A percentile compares a stretch with the other conserved stretches of the same genome.
These are phyloP conservation scores for Pestalotiopsis sp. DNA, from an alignment of 2,329 filamentous ascomycete species.

Conservation along the genomic window DNA sequence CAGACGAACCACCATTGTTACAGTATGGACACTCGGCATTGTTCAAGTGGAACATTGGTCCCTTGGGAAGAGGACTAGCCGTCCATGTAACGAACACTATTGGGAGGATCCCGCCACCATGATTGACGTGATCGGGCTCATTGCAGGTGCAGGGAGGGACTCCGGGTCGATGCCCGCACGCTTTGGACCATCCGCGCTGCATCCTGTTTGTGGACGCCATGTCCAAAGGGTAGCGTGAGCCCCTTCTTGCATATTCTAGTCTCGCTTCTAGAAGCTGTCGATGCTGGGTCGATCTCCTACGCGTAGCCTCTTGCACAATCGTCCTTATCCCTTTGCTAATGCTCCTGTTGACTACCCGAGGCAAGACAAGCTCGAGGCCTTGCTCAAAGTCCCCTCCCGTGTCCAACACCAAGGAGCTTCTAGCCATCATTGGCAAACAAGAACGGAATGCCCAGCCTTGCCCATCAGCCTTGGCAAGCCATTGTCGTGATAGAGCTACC, in stretches of 20 bases:
- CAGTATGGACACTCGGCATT: neutral
- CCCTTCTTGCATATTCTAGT: neutral
- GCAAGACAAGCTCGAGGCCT: neutral
- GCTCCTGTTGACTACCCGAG: neutral
- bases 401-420: neutral
- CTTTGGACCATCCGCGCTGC: neutral
- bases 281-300: neutral
- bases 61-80: neutral
- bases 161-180: neutral
- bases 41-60: neutral
- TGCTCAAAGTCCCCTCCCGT: neutral
- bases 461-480: conserved; percentile 5
- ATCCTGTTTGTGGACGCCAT: conserved; percentile 1
- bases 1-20: neutral
- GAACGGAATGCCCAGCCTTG: conserved; percentile 5
- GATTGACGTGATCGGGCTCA: neutral
- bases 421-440: neutral
- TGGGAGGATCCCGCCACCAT: neutral
- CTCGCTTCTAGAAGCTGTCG: neutral
- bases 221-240: neutral
- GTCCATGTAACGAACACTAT: neutral
- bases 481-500: neutral
- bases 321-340: neutral
- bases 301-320: neutral
- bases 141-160: neutral